Evolutionary conservation across 2,329 filamentous ascomycete species (phyloP).

Genomic region (Cercospora sojina): DNA sequence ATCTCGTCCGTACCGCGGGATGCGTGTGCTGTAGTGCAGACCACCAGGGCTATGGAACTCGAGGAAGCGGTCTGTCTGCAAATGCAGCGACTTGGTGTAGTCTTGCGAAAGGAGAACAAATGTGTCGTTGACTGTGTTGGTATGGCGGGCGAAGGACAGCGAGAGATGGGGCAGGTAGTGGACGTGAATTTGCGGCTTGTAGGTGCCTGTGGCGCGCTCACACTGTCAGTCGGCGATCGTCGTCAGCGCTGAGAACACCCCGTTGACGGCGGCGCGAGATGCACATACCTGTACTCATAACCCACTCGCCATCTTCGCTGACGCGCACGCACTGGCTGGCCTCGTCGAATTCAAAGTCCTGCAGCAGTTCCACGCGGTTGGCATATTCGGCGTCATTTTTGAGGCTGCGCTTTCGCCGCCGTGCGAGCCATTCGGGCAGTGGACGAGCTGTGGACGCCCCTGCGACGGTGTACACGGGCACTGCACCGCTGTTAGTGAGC

Average conservation of each 20-base stretch:
- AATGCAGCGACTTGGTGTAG: conserved; percentile 89
- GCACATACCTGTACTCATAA: conserved; percentile 79
- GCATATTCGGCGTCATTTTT: conserved; percentile 92
- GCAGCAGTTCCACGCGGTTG: conserved; percentile 88
- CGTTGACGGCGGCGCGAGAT: not conserved
- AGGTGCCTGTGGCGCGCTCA: conserved; percentile 52
- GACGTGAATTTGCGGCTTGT: conserved; percentile 85
- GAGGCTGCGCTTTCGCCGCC: conserved; percentile 82
- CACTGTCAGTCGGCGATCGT: conserved; percentile 29
- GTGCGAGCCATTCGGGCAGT: conserved; percentile 91
- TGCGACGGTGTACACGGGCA: conserved; percentile 92
- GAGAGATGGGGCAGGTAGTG: conserved; percentile 92
- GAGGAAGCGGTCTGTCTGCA: conserved; percentile 86
- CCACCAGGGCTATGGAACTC: conserved; percentile 91
- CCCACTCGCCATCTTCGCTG: conserved; percentile 95
- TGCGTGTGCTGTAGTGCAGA: conserved; percentile 82
- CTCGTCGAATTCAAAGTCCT: conserved; percentile 97
- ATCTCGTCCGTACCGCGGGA: conserved; percentile 90
- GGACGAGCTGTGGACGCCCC: conserved; percentile 84
- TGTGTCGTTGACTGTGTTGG: conserved; percentile 84
- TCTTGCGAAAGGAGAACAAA: conserved; percentile 86
- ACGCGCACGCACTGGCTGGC: conserved; percentile 86
- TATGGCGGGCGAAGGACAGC: conserved; percentile 90
- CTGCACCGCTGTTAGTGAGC: conserved; percentile 75
- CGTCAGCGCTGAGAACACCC: conserved; percentile 21